Percentiles rank a stretch among this genome's conserved stretches.
These are phyloP conservation scores for Penicillium sclerotiorum DNA, from an alignment of 2,329 filamentous ascomycete species.

Conservation along the genomic window DNA sequence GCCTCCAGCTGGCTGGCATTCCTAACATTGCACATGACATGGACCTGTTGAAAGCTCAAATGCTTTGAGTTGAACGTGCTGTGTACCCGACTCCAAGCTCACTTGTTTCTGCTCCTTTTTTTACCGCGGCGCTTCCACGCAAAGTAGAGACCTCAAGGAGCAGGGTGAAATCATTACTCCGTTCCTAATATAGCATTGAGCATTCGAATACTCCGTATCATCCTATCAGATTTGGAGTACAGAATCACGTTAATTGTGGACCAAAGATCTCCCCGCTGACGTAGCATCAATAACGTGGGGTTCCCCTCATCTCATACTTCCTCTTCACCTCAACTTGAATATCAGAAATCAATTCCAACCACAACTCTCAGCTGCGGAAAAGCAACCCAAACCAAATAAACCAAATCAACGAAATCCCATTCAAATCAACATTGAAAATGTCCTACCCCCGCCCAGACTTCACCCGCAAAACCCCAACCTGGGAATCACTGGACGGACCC, in stretches of 20 bases:
- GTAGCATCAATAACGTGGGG: slow-evolving; percentile 7
- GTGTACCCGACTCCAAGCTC: no score
- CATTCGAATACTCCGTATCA: no score
- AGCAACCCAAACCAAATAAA: not conserved
- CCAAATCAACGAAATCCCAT: not conserved
- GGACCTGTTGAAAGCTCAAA: no score
- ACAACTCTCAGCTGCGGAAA: not conserved
- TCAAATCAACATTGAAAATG: not conserved
- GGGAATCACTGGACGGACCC: slow-evolving; percentile 63
- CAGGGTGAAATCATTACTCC: no score
- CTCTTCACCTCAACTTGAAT: not conserved
- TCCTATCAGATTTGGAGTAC: not conserved
- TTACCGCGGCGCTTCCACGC: no score
- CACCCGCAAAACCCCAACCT: slow-evolving; percentile 56
- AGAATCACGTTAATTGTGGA: not conserved
- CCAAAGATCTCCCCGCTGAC: slow-evolving; percentile 15
- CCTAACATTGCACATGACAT: no score
- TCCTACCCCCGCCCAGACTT: slow-evolving; percentile 68
- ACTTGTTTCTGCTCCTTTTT: no score
- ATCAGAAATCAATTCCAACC: not conserved
- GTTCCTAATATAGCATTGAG: no score
- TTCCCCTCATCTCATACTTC: not conserved
- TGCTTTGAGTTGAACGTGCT: no score
- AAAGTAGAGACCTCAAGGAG: no score
- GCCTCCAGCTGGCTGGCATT: no score